These are phyloP conservation scores for Boletus austroedulis DNA, from an alignment of 1,284 basidiomycete species.

Conservation along the genomic window DNA sequence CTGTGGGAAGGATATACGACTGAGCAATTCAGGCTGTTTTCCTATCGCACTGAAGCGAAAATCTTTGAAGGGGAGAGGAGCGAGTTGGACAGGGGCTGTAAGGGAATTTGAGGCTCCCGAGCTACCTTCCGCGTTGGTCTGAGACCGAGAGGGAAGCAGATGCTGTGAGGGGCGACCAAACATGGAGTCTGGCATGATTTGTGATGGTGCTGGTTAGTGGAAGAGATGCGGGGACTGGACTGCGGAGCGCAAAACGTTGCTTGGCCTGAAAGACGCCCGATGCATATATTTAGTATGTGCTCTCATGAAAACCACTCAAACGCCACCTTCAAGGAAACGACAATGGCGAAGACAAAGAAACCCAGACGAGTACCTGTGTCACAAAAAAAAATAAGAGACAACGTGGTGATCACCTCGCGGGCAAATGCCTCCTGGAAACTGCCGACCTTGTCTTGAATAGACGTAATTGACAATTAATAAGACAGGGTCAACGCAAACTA, in stretches of 20 bases:
- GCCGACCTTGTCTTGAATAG: conserved; percentile 5
- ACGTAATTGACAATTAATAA: not conserved
- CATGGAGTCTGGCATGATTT: conserved; percentile 28
- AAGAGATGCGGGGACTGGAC: conserved; percentile 14
- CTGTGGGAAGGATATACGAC: conserved; percentile 41
- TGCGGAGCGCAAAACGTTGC: conserved; percentile 1
- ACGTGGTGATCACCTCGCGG: not conserved
- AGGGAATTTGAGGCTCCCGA: not conserved
- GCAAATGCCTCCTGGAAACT: conserved; percentile 3
- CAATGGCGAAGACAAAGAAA: not conserved
- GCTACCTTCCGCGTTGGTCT: not conserved
- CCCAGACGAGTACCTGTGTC: not conserved
- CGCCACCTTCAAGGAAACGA: conserved; percentile 3
- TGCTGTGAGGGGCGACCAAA: conserved; percentile 30
- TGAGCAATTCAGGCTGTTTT: conserved; percentile 44
- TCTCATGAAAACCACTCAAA: not conserved
- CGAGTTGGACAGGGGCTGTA: conserved; percentile 16
- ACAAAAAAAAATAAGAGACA: not conserved
- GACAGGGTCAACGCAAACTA: not conserved
- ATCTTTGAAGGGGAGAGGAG: conserved; percentile 31
- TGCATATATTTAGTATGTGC: conserved; percentile 19
- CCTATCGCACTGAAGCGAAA: conserved; percentile 49
- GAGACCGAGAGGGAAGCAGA: conserved; percentile 18
- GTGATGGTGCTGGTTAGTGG: conserved; percentile 8
- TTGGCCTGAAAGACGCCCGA: conserved; percentile 5